Base-by-base conservation (phyloP, 768 basidiomycete genomes). In the Mycena alexandri region DNA sequence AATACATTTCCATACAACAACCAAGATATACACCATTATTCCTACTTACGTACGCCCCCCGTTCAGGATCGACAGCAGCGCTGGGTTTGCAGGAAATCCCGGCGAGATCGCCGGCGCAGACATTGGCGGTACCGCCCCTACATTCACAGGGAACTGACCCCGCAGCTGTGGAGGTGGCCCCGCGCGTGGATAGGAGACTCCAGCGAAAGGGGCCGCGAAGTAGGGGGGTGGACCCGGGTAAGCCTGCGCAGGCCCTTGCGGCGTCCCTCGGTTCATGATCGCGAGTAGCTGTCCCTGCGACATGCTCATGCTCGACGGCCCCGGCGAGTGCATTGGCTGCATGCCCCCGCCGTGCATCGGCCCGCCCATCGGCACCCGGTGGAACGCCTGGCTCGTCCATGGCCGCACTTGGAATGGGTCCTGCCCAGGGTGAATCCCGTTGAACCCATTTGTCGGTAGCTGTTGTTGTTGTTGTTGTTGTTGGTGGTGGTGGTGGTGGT, bases 211-310 rank as follows among this genome's bases (percentile, higher is more conserved):
- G 21, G 43, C 34, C 54, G 43, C 17, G 4, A 60, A 53, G 51
- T 46, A 65, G 9, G 63, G 54, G 21, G 55, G 63, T 43, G 24
- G 47, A 33, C 43, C 50, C 44, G 14, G 66, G 47, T 55, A 53
- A 50, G 65, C 68, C n/a, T 70, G 73, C 41, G 74, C 44, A 16
- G 68, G 46, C 59, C 34, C 5, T 36, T 12, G 61, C 33, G 72
- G 65, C 14, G 63, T 58, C 33, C 68, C 63, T 17, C 75, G 75
- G 52, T 83, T 83, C 72, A 87, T 81, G 50, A 84, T 70, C 24
- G 79, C 74, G 50, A 84, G 79, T 43, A 88, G 74, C 58, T 88
- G 86, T 38, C 77, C 80, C 64, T 89, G 87, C 62, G 81, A 83
- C 81, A 90, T 81, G 68, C 83, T 88, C 61, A 81, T 79, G 54